Conservation (phyloP, 1,284 basidiomycete species). For the Ganoderma lingzhi region DNA sequence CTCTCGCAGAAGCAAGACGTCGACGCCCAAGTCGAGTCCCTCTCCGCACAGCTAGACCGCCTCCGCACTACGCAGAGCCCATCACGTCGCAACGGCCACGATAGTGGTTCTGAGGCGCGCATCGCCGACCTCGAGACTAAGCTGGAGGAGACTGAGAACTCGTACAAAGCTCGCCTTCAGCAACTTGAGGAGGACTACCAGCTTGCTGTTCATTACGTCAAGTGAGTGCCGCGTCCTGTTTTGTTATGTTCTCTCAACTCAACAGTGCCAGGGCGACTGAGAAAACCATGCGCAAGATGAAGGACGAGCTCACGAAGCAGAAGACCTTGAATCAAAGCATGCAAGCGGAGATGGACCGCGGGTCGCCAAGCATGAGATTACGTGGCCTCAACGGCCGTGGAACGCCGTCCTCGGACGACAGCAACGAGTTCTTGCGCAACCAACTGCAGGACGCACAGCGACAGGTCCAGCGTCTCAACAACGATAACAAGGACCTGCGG, state of each 20-base stretch:
- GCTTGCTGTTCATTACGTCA: constrained; percentile 90
- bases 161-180: constrained; percentile 77
- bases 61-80: constrained; percentile 63
- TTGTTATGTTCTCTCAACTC: constrained; percentile 28
- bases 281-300: constrained; percentile 98
- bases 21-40: constrained; percentile 70
- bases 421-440: constrained; percentile 67
- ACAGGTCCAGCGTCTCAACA: constrained; percentile 71
- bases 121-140: constrained; percentile 75
- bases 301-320: constrained; percentile 91
- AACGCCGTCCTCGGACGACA: constrained; percentile 80
- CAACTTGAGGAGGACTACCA: constrained; percentile 97
- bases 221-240: constrained; percentile 59
- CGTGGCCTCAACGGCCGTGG: constrained; percentile 78
- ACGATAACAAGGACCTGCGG: constrained; percentile 81
- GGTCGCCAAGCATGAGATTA: constrained; percentile 63
- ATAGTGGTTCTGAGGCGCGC: constrained; percentile 56
- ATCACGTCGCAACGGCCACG: constrained; percentile 39
- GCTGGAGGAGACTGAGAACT: constrained; percentile 81
- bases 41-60: constrained; percentile 74
- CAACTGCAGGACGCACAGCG: constrained; percentile 79
- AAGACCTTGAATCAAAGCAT: constrained; percentile 83
- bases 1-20: constrained; percentile 74
- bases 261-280: constrained; percentile 85
- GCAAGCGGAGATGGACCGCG: constrained; percentile 84